A percentile compares a stretch with the other conserved stretches of the same genome.
Evolutionary conservation across 352 stramenopile species (phyloP).

Genomic region (Globisporangium carolinianum): DNA sequence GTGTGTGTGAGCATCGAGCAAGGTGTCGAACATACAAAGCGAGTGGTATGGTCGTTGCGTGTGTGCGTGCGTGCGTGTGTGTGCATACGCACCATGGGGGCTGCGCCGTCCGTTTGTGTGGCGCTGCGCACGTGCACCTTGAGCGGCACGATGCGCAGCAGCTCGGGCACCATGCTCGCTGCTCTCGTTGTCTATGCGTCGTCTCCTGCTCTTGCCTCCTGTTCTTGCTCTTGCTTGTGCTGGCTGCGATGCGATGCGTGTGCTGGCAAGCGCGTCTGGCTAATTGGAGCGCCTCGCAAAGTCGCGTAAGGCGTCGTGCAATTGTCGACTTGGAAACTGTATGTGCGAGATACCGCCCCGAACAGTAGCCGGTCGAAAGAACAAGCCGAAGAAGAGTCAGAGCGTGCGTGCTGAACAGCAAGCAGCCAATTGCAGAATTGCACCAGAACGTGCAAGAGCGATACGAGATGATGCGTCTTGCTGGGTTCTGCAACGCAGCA

Average conservation of each 20-base stretch:
- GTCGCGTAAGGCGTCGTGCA: background rate
- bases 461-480: too few species aligned
- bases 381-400: too few species aligned
- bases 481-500: too few species aligned
- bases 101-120: constrained; percentile 44
- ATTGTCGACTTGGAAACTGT: background rate
- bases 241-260: background rate
- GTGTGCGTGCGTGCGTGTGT: background rate
- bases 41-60: constrained; percentile 1
- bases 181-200: background rate
- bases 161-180: constrained; percentile 13
- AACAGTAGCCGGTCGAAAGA: background rate
- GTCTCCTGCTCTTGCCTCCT: background rate
- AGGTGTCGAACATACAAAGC: background rate
- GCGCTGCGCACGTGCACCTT: constrained; percentile 56
- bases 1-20: too few species aligned
- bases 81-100: constrained; percentile 32
- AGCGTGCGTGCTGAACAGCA: too few species aligned
- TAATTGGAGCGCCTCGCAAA: background rate
- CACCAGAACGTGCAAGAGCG: too few species aligned
- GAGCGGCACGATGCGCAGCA: constrained; percentile 28
- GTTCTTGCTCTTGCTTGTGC: background rate
- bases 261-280: too few species aligned
- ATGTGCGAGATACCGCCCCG: too few species aligned
- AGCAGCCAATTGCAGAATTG: too few species aligned